Base-by-base conservation (phyloP, 306 rosid species). In the Cicer arietinum region DNA sequence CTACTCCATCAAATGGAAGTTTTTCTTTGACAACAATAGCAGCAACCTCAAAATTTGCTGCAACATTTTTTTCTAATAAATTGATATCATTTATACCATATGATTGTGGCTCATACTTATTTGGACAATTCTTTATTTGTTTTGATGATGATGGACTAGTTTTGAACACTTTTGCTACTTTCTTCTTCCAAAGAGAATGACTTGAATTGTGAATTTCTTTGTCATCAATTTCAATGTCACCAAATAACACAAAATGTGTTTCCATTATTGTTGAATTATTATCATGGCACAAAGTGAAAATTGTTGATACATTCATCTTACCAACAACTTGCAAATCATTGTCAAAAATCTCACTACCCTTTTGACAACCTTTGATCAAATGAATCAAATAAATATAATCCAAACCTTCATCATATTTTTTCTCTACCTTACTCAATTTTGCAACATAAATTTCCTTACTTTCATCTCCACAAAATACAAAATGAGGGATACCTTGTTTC, bases 41-140 rank as follows among this genome's bases (percentile, higher is more conserved):
- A 85, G 89, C 97, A 85, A 90, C 65, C 81, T 94, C 97, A 72
- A 87, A 86, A 87, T 94, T 94, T 30, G 91, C 70, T 25, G 90
- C 90, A 78, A 84, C 81, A 48, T 78, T 56, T 53, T 77, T 71
- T 8, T 81, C 89, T 44, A 83, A 73, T 25, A 77, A 69, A 71
- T 69, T 82, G 65, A 74, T 69, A 46, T 67, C 56, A 9, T 20
- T 56, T 9, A 3, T 12, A 67, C 75, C 66, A 56, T 45, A 22
- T 50, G 79, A 79, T 43, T 25, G 37, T 1, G 95, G 79, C 8
- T 12, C 37, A 30, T 30, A 30, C 37, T 30, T 30, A 25, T 25
- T 25, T 25, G 35, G 35, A 25, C 35, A 25, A 25, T 25, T 25
- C 35, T 25, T 25, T 25, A 25, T 25, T 25, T 25, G 35, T 25